A percentile compares a stretch with the other conserved stretches of the same genome.
These are phyloP conservation scores for Fusarium secorum DNA, from an alignment of 2,329 filamentous ascomycete species.

Conservation along the genomic window DNA sequence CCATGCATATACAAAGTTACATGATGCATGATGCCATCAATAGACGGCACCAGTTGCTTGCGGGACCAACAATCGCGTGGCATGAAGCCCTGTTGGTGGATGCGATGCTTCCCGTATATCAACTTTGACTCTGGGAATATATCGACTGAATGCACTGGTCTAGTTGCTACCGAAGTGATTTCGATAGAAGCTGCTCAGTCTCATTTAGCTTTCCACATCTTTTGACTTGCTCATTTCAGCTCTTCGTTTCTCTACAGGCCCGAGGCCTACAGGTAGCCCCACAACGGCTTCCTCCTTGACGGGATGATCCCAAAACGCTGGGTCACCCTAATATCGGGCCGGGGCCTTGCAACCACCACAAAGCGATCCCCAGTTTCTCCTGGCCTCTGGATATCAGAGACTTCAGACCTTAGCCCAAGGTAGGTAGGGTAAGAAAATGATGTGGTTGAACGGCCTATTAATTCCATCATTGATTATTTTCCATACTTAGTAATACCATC, in stretches of 20 bases:
- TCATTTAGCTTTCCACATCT: background rate
- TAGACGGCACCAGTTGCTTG: slow-evolving; percentile 17
- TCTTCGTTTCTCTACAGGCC: background rate
- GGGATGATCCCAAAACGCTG: slow-evolving; percentile 34
- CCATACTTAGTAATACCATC: background rate
- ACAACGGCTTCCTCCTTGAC: slow-evolving; percentile 27
- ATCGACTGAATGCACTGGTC: background rate
- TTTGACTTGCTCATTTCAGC: background rate
- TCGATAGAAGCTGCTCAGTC: background rate
- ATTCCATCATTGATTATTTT: background rate
- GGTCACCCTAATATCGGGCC: slow-evolving; percentile 35
- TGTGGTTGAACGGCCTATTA: background rate
- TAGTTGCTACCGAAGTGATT: background rate
- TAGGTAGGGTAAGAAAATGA: background rate
- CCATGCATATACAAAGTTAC: slow-evolving; percentile 20
- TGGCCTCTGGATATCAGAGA: background rate
- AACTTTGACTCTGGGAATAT: background rate
- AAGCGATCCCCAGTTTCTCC: slow-evolving; percentile 4
- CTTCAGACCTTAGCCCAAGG: background rate
- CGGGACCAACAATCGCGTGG: slow-evolving; percentile 18
- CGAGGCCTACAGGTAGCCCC: slow-evolving; percentile 9
- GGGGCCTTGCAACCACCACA: slow-evolving; percentile 36
- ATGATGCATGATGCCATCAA: slow-evolving; percentile 36
- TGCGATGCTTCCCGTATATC: background rate
- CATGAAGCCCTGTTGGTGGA: slow-evolving; percentile 7